phyloP scores from a whole-genome alignment of 2,329 filamentous ascomycete genomes.

The Dendrostoma leiphaemia region DNA sequence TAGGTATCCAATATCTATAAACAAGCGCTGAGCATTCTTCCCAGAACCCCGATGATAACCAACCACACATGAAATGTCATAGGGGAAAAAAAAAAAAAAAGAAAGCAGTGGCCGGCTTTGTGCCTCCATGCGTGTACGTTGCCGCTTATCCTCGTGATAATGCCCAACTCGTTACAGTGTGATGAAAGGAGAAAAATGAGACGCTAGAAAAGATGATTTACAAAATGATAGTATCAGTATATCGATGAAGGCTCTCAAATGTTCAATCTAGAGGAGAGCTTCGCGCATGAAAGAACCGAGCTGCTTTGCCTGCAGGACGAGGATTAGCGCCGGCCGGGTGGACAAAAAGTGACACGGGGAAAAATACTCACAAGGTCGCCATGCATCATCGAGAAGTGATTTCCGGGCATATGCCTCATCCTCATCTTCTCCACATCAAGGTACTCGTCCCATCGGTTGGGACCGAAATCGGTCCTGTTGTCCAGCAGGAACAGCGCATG shows the following conservation, averaged over 20 bases:
- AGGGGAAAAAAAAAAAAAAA: background rate
- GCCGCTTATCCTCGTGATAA: background rate
- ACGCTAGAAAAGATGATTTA: background rate
- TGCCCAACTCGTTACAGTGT: background rate
- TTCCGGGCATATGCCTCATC: constrained; percentile 66
- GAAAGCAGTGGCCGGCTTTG: background rate
- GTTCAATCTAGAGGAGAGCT: constrained; percentile 26
- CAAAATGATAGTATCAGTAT: background rate
- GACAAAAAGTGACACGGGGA: too few species aligned
- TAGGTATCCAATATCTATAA: background rate
- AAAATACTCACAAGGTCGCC: constrained; percentile 40
- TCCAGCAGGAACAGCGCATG: constrained; percentile 70
- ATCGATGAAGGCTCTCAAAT: background rate
- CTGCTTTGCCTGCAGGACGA: constrained; percentile 30
- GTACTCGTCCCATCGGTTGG: constrained; percentile 69
- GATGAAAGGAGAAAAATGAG: background rate
- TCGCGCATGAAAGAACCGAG: constrained; percentile 34
- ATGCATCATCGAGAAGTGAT: constrained; percentile 78
- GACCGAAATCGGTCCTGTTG: constrained; percentile 69
- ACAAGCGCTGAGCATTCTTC: background rate
- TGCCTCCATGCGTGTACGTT: too few species aligned
- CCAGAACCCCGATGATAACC: background rate
- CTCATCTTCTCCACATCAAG: constrained; percentile 60
- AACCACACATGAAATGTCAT: background rate
- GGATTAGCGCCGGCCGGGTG: background rate